Percentiles rank a stretch among this genome's conserved stretches.
These are phyloP conservation scores for Cercophora sp. DNA, from an alignment of 495 filamentous ascomycete species.

Conservation along the genomic window DNA sequence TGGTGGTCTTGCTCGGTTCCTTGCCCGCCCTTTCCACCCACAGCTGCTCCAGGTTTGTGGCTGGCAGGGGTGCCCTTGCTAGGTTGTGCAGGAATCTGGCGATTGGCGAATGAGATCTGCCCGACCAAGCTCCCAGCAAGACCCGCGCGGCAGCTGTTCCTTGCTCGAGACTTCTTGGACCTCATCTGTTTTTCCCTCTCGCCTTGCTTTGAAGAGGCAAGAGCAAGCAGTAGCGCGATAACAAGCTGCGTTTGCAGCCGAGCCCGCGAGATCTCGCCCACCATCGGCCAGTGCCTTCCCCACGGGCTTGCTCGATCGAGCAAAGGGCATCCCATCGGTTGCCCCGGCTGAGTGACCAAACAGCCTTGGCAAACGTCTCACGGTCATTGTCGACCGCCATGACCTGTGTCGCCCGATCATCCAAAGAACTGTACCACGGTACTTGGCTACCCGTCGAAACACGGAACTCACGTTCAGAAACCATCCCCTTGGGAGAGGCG, in stretches of 20 bases:
- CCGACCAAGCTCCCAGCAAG: conserved; percentile 9
- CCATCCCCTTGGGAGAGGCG: background rate
- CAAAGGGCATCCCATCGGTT: background rate
- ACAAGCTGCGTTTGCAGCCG: background rate
- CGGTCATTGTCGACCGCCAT: background rate
- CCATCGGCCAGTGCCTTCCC: too few species aligned
- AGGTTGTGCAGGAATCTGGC: conserved; percentile 9
- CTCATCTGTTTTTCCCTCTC: background rate
- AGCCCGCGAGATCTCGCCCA: conserved; percentile 10
- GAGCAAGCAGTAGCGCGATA: conserved; percentile 10
- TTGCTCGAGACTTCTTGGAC: background rate
- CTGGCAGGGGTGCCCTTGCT: conserved; percentile 12
- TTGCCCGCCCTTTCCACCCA: background rate
- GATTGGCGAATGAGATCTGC: conserved; percentile 23
- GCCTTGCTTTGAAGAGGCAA: background rate
- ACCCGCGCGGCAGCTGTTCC: background rate
- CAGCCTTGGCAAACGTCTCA: conserved; percentile 1
- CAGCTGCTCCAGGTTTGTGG: conserved; percentile 25
- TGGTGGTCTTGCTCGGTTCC: conserved; percentile 7
- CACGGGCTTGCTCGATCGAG: background rate
- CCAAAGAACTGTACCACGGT: conserved; percentile 15
- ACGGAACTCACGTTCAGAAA: conserved; percentile 7
- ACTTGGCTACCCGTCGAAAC: conserved; percentile 19
- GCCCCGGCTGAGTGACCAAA: conserved; percentile 1
- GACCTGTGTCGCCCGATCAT: conserved; percentile 2